phyloP scores from a whole-genome alignment of 139 green algal species.

The Chlamydomonas sp. region DNA sequence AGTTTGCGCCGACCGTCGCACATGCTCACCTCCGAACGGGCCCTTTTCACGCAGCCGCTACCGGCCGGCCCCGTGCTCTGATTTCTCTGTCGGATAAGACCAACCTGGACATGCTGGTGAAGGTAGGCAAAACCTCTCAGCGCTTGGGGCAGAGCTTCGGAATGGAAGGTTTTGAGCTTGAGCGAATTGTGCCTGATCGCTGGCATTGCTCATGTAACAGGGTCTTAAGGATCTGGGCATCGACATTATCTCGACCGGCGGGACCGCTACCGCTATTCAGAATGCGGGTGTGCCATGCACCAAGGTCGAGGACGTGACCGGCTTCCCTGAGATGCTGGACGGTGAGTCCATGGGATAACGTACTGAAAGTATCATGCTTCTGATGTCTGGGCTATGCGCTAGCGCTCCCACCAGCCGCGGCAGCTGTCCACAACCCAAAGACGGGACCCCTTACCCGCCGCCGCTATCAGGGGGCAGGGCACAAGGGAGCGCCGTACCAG shows the following conservation, averaged over 20 bases:
- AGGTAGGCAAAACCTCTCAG: slow-evolving; percentile 56
- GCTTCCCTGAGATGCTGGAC: slow-evolving; percentile 99
- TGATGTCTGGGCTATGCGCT: no score
- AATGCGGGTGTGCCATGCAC: slow-evolving; percentile 81
- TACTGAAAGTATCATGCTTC: no score
- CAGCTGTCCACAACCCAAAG: no score
- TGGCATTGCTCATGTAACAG: slow-evolving; percentile 44
- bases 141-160: not conserved
- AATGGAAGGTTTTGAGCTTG: not conserved
- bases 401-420: no score
- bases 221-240: slow-evolving; percentile 86
- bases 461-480: no score
- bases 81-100: slow-evolving; percentile 96
- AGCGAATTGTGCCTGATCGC: not conserved
- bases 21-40: not conserved
- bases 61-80: slow-evolving; percentile 65
- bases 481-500: no score
- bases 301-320: slow-evolving; percentile 92
- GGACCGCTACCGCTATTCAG: slow-evolving; percentile 88
- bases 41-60: not conserved
- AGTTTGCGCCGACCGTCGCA: no score
- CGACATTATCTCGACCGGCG: slow-evolving; percentile 96
- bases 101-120: slow-evolving; percentile 82
- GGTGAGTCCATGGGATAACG: slow-evolving; percentile 53
- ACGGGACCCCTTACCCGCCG: no score